Conservation (phyloP, 2,329 filamentous ascomycete genomes). For the Dryadomyces sulphureus region DNA sequence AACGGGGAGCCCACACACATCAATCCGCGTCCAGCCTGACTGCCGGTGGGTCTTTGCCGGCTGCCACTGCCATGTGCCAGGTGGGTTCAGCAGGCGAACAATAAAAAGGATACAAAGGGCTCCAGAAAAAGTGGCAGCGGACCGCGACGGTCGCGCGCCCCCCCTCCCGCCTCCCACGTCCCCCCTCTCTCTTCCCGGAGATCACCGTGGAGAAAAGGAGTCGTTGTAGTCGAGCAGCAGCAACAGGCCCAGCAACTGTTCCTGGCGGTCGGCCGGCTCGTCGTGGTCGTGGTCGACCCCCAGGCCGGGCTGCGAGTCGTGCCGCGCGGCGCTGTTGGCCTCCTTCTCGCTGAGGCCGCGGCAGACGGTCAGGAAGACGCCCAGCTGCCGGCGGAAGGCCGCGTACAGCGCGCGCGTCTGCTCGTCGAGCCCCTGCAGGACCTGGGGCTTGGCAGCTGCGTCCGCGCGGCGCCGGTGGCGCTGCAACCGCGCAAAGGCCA, state of each 20-base stretch:
- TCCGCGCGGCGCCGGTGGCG: conserved; percentile 20
- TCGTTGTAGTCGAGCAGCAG: conserved; percentile 17
- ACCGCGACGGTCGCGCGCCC: too few relatives aligned
- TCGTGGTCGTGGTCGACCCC: too few relatives aligned
- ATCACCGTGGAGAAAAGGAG: neutral
- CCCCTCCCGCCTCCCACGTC: too few relatives aligned
- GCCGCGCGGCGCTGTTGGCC: conserved; percentile 21
- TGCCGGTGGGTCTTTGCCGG: conserved; percentile 1
- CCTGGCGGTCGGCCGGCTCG: conserved; percentile 7
- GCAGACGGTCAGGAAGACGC: conserved; percentile 61
- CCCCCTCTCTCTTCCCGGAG: too few relatives aligned
- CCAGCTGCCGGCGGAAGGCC: conserved; percentile 55
- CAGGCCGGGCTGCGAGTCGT: too few relatives aligned
- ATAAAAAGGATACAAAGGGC: neutral
- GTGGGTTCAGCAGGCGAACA: conserved; percentile 3
- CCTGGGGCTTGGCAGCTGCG: neutral
- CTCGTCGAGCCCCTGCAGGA: neutral
- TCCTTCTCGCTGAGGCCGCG: conserved; percentile 51
- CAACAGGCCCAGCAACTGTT: conserved; percentile 13
- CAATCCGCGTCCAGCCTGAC: neutral
- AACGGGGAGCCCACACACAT: conserved; percentile 2
- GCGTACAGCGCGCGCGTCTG: conserved; percentile 32
- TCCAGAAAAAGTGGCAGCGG: conserved; percentile 3
- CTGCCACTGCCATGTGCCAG: conserved; percentile 4
- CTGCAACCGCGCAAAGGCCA: conserved; percentile 49